These are phyloP conservation scores for Maudiozyma barnettii DNA, from an alignment of 805 yeast species.

Conservation along the genomic window DNA sequence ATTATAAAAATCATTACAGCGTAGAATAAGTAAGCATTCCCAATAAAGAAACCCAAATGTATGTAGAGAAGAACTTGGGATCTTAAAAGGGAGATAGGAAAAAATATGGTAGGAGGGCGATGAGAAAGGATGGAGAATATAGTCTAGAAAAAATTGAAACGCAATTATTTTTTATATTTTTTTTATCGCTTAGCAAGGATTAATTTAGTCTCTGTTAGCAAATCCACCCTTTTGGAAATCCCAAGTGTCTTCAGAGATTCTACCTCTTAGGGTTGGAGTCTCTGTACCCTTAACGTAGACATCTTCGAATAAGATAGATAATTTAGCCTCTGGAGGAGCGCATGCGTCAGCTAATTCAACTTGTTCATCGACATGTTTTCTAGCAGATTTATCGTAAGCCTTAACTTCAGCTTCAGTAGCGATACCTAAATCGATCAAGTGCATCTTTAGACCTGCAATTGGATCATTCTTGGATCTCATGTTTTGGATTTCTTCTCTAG, in stretches of 20 bases:
- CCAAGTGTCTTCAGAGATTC: constrained; percentile 95
- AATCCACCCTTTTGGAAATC: constrained; percentile 47
- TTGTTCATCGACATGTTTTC: constrained; percentile 92
- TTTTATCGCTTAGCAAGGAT: too few species aligned
- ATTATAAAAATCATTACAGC: too few species aligned
- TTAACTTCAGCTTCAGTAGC: constrained; percentile 94
- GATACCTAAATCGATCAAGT: constrained; percentile 68
- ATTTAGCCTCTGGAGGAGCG: constrained; percentile 91
- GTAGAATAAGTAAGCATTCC: too few species aligned
- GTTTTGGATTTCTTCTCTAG: constrained; percentile 98
- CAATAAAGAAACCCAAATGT: too few species aligned
- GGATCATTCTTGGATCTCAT: constrained; percentile 99
- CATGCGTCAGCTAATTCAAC: constrained; percentile 87
- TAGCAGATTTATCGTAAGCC: constrained; percentile 89
- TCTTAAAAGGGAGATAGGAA: too few species aligned
- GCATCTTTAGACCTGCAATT: constrained; percentile 88
- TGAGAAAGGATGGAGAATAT: too few species aligned
- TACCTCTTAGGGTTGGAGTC: constrained; percentile 87
- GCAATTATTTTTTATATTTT: too few species aligned
- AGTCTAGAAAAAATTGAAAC: too few species aligned
- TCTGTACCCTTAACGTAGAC: constrained; percentile 94
- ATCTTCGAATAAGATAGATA: constrained; percentile 91
- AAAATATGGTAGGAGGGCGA: too few species aligned
- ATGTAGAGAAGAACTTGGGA: too few species aligned
- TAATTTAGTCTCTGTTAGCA: constrained; percentile 21